Conservation (phyloP, 2,329 filamentous ascomycete genomes). For the Daldinia eschscholtzii region DNA sequence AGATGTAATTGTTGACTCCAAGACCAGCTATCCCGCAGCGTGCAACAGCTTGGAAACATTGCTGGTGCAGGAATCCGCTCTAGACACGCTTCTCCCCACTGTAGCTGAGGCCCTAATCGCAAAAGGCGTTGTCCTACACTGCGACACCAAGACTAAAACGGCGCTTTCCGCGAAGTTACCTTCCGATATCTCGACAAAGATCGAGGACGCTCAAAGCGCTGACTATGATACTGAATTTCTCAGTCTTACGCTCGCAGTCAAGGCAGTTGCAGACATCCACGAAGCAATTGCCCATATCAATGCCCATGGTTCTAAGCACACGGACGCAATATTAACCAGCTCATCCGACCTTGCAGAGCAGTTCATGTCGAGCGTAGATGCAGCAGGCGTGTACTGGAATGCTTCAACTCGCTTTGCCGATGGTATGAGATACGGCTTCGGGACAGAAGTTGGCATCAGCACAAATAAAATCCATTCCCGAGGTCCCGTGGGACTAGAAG, state of each 20-base stretch:
- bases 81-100: slow-evolving; percentile 74
- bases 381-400: slow-evolving; percentile 96
- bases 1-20: slow-evolving; percentile 87
- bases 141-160: slow-evolving; percentile 77
- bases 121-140: slow-evolving; percentile 85
- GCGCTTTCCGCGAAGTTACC: slow-evolving; percentile 67
- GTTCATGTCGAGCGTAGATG: slow-evolving; percentile 89
- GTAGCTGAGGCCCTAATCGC: slow-evolving; percentile 80
- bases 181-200: slow-evolving; percentile 55
- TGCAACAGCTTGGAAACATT: slow-evolving; percentile 96
- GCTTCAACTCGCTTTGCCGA: slow-evolving; percentile 94
- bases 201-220: slow-evolving; percentile 74
- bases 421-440: slow-evolving; percentile 97
- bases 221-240: slow-evolving; percentile 95
- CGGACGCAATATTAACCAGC: slow-evolving; percentile 87
- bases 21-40: slow-evolving; percentile 93
- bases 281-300: slow-evolving; percentile 92
- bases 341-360: slow-evolving; percentile 75
- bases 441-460: slow-evolving; percentile 97
- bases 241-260: slow-evolving; percentile 84
- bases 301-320: slow-evolving; percentile 91
- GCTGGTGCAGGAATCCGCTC: slow-evolving; percentile 80
- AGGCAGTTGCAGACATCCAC: slow-evolving; percentile 76
- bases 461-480: slow-evolving; percentile 98
- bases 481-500: slow-evolving; percentile 93